Percentiles rank a stretch among this genome's conserved stretches.
Conservation (phyloP, 805 yeast species). For the Candida manassasensis region DNA sequence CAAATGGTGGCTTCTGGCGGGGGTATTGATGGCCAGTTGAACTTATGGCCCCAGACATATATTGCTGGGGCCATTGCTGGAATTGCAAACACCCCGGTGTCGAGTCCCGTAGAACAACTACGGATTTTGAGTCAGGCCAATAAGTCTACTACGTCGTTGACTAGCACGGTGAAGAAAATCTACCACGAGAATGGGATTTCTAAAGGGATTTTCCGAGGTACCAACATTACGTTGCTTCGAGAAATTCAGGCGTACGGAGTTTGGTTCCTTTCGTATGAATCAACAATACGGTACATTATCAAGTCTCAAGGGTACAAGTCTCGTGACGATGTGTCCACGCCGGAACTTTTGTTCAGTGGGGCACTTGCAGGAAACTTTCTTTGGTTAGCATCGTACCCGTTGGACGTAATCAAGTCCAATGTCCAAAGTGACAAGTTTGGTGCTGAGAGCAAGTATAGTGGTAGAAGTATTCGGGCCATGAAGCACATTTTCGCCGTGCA, state of each 20-base stretch:
- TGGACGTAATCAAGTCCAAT: conserved; percentile 49
- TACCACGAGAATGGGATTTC: conserved; percentile 37
- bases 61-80: conserved; percentile 65
- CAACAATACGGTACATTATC: conserved; percentile 40
- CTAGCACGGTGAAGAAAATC: conserved; percentile 40
- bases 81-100: conserved; percentile 55
- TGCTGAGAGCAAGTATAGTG: conserved; percentile 36
- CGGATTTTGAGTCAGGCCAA: conserved; percentile 59
- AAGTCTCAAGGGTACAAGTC: conserved; percentile 28
- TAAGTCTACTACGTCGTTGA: conserved; percentile 15
- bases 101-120: conserved; percentile 64
- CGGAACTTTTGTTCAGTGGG: conserved; percentile 53
- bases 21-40: conserved; percentile 27
- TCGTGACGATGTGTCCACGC: conserved; percentile 48
- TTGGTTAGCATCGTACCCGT: conserved; percentile 54
- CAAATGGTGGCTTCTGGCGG: conserved; percentile 38
- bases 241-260: conserved; percentile 73
- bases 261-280: conserved; percentile 67
- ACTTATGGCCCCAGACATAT: conserved; percentile 53
- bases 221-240: conserved; percentile 47
- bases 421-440: conserved; percentile 54
- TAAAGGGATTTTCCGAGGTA: conserved; percentile 53
- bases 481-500: conserved; percentile 35
- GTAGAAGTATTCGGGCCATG: conserved; percentile 32
- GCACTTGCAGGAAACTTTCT: conserved; percentile 66